Evolutionary conservation across 2,329 filamentous ascomycete genomes (phyloP), one percentile per base, ranked within the genome.

Genomic region (Venturia oleaginea): DNA sequence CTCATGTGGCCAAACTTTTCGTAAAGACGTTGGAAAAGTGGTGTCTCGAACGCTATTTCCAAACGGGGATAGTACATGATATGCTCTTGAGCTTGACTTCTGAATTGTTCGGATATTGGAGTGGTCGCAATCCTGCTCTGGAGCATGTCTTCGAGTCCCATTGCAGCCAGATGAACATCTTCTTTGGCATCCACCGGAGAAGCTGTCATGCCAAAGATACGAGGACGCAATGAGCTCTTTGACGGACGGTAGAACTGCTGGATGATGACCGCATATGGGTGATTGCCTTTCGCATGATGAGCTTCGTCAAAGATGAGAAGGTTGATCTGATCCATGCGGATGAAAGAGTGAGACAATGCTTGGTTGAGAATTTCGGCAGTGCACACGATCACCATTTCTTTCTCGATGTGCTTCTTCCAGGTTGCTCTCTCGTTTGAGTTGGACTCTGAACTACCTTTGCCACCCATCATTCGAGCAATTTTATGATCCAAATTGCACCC

Each of bases 281-380:
- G 94, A 62, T 92, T 89, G 73, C 93, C 95, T 76, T 99, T 99
- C 0, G 93, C 86, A 71, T 97, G 94, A 71, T 99, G 94, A 6
- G 92, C 94, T 75, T 99, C 94, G 71, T 99, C 94, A 68, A 99
- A 96, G 66, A 97, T 86, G 43, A 99, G 80, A 1, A 99, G 82
- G 71, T 93, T 97, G 74, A 97, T 91, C 69, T 89, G 85, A 22
- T 84, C 79, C 78, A 99, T 96, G 11, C 76, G 83, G 66, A 97
- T 83, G 74, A 91, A 95, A 0, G 89, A 88, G 70, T 89, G 88
- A 67, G 87, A 83, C 2, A 99, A 82, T 69, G 89, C 91, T 67
- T 90, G 85, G 42, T 89, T 82, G 4, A 97, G 80, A 3, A 97
- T 88, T 69, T 94, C 92, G 0, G 92, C 92, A 0, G 94, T 97